These are phyloP conservation scores for Aspergillus hiratsukae DNA, from an alignment of 2,329 filamentous ascomycete genomes.

Conservation along the genomic window DNA sequence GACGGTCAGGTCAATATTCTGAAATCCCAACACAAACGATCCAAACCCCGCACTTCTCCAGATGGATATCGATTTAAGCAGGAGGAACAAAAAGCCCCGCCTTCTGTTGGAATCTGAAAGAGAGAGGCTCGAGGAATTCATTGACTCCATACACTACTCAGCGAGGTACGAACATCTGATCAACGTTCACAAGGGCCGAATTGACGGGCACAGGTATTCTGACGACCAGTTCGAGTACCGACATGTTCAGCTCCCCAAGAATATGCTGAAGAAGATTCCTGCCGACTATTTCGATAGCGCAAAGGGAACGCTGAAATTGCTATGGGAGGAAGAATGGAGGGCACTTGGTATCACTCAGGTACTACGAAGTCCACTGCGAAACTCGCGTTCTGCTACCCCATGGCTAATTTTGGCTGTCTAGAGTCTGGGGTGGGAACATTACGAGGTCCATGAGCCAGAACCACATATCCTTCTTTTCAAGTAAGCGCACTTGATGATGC, in stretches of 20 bases:
- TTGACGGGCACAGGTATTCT: conserved; percentile 64
- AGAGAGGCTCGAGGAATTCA: conserved; percentile 80
- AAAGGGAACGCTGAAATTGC: conserved; percentile 87
- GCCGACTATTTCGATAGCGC: conserved; percentile 86
- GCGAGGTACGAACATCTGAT: conserved; percentile 58
- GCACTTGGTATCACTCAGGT: conserved; percentile 96
- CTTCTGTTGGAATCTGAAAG: conserved; percentile 76
- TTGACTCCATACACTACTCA: conserved; percentile 94
- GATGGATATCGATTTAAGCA: conserved; percentile 66
- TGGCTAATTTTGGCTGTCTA: conserved; percentile 36
- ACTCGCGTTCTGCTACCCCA: background rate
- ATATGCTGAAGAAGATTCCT: conserved; percentile 96
- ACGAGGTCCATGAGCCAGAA: conserved; percentile 97
- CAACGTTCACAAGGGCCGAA: conserved; percentile 7
- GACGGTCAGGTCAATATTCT: background rate
- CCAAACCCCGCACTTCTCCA: conserved; percentile 12
- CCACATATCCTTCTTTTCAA: conserved; percentile 98
- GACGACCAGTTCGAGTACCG: conserved; percentile 94
- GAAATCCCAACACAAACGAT: background rate
- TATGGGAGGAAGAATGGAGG: conserved; percentile 99
- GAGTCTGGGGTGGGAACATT: conserved; percentile 99
- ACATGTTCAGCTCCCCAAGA: conserved; percentile 94
- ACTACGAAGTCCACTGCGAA: conserved; percentile 23
- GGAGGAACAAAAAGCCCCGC: conserved; percentile 83
- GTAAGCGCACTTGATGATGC: conserved; percentile 57